A percentile compares a stretch with the other conserved stretches of the same genome.
phyloP scores from a whole-genome alignment of 2,329 filamentous ascomycete species.

The Penicillium sp. region DNA sequence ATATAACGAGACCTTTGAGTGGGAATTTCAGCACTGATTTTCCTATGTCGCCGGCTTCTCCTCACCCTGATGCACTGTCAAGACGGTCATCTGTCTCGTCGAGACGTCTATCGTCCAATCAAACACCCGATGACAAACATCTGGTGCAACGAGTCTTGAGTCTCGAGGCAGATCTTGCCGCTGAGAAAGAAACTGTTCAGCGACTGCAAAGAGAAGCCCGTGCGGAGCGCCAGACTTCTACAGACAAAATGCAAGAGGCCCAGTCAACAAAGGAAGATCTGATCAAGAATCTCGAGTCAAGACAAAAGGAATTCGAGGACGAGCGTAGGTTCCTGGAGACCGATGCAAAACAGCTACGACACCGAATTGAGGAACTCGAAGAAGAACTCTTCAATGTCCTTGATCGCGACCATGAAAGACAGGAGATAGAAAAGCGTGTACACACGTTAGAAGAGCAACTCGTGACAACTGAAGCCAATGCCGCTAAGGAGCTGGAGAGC shows the following conservation, averaged over 20 bases:
- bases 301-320: constrained; percentile 80
- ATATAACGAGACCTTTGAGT: constrained; percentile 52
- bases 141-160: constrained; percentile 59
- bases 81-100: constrained; percentile 59
- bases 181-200: constrained; percentile 66
- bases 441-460: constrained; percentile 68
- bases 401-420: constrained; percentile 77
- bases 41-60: constrained; percentile 39
- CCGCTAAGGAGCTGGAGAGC: constrained; percentile 41
- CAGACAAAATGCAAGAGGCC: constrained; percentile 72
- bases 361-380: constrained; percentile 80
- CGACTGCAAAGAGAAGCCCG: constrained; percentile 68
- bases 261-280: constrained; percentile 92
- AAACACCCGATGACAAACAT: constrained; percentile 57
- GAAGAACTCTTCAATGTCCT: constrained; percentile 84
- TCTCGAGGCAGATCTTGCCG: constrained; percentile 73
- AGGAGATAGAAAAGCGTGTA: constrained; percentile 64
- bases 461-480: constrained; percentile 53
- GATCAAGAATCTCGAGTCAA: constrained; percentile 88
- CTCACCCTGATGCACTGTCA: constrained; percentile 43
- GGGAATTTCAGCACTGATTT: constrained; percentile 45
- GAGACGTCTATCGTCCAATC: constrained; percentile 58
- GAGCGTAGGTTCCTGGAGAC: constrained; percentile 79
- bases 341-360: constrained; percentile 72
- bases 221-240: constrained; percentile 55